phyloP scores from a whole-genome alignment of 164 flowering plant genomes.

The Chimonanthus salicifolius region DNA sequence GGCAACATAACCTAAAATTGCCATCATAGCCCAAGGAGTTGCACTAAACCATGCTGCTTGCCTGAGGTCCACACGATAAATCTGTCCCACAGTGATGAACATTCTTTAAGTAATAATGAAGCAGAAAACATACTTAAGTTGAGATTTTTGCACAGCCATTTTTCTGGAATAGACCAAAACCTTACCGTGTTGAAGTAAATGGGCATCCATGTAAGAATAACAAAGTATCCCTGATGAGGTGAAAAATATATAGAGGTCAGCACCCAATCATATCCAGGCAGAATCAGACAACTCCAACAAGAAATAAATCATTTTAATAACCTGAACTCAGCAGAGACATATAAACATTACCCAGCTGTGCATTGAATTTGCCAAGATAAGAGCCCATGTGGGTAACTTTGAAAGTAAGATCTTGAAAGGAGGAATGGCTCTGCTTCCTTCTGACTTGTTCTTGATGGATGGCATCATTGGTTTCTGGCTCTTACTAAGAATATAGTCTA shows the following conservation, averaged over 20 bases:
- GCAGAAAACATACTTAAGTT: not conserved
- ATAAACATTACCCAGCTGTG: conserved; percentile 78
- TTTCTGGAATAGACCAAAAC: conserved; percentile 1
- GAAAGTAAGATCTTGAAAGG: conserved; percentile 82
- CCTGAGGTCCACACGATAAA: conserved; percentile 83
- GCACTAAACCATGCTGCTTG: conserved; percentile 99
- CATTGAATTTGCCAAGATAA: conserved; percentile 87
- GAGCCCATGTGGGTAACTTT: conserved; percentile 81
- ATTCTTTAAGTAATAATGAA: not conserved
- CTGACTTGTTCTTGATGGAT: conserved; percentile 21
- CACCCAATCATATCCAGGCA: not conserved
- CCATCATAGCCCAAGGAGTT: conserved; percentile 96
- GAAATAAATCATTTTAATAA: not conserved
- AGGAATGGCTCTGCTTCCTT: conserved; percentile 46
- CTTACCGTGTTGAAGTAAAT: conserved; percentile 85
- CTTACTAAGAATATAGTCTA: conserved; percentile 53
- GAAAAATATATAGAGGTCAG: not conserved
- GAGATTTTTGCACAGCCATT: not conserved
- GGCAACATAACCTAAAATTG: conserved; percentile 70
- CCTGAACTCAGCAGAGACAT: not conserved
- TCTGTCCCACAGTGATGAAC: conserved; percentile 31
- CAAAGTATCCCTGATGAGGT: conserved; percentile 68
- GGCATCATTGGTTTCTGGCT: conserved; percentile 20
- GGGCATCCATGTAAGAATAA: conserved; percentile 97
- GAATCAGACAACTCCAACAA: not conserved